These are phyloP conservation scores for Mentha longifolia DNA, from an alignment of 257 asterid species.

Conservation along the genomic window DNA sequence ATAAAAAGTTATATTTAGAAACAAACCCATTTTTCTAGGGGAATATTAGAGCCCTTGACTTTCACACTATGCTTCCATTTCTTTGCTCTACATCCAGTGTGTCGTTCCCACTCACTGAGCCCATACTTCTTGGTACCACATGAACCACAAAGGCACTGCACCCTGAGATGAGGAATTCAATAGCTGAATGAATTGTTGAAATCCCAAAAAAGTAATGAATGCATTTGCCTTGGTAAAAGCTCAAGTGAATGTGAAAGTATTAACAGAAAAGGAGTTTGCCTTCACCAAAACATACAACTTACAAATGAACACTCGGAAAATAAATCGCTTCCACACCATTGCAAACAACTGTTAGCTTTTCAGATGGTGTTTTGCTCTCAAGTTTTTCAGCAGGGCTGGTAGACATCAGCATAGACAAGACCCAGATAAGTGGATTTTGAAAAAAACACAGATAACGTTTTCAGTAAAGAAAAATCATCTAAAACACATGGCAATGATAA, in stretches of 20 bases:
- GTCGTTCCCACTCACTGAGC: conserved; percentile 93
- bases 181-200: conserved; percentile 16
- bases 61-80: conserved; percentile 97
- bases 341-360: conserved; percentile 75
- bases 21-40: conserved; percentile 93
- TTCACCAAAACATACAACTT: conserved; percentile 41
- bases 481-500: conserved; percentile 28
- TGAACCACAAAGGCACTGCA: conserved; percentile 84
- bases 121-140: conserved; percentile 76
- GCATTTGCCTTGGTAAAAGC: conserved; percentile 12
- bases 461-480: background rate
- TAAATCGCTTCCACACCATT: conserved; percentile 76
- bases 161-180: conserved; percentile 57
- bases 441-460: background rate
- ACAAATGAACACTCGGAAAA: conserved; percentile 79
- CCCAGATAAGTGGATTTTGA: conserved; percentile 19
- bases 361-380: conserved; percentile 54
- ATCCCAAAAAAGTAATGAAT: conserved; percentile 13
- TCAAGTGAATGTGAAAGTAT: background rate
- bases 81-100: conserved; percentile 96
- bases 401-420: conserved; percentile 31
- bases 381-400: conserved; percentile 54
- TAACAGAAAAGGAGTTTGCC: background rate
- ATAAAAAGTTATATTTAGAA: conserved; percentile 23
- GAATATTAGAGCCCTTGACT: conserved; percentile 64